These are phyloP conservation scores for Strigomonas culicis DNA, from an alignment of 208 protist species.

Conservation along the genomic window DNA sequence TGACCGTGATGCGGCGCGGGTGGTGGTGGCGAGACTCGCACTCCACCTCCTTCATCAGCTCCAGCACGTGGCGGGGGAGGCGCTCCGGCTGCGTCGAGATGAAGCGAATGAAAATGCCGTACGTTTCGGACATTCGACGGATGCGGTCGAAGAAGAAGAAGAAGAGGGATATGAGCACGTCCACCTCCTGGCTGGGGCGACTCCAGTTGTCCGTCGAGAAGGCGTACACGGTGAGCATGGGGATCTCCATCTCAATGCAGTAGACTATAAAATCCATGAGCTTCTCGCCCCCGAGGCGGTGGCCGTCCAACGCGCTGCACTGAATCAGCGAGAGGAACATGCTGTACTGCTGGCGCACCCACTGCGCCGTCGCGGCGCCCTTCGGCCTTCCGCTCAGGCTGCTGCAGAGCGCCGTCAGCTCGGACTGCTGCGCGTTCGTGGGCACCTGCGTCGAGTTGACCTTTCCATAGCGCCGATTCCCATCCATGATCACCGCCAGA, in stretches of 20 bases:
- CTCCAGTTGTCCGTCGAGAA: slow-evolving; percentile 91
- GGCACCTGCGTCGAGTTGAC: neutral
- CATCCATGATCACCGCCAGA: slow-evolving; percentile 91
- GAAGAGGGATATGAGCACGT: slow-evolving; percentile 83
- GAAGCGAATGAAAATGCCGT: slow-evolving; percentile 87
- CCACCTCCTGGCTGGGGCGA: slow-evolving; percentile 60
- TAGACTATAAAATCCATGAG: slow-evolving; percentile 70
- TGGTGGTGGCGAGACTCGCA: slow-evolving; percentile 37
- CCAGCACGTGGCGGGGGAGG: slow-evolving; percentile 44
- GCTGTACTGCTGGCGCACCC: slow-evolving; percentile 13
- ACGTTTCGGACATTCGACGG: slow-evolving; percentile 29
- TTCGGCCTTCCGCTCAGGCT: no score
- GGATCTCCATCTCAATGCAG: slow-evolving; percentile 55
- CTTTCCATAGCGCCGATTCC: slow-evolving; percentile 76
- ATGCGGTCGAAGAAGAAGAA: slow-evolving; percentile 81
- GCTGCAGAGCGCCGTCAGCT: no score
- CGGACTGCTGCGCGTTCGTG: neutral
- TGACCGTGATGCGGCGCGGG: slow-evolving; percentile 64
- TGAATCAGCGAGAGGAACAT: slow-evolving; percentile 39
- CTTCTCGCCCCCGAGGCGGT: slow-evolving; percentile 77
- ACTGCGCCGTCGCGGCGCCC: neutral
- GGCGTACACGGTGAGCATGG: slow-evolving; percentile 86
- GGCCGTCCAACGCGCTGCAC: slow-evolving; percentile 64
- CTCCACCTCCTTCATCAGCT: slow-evolving; percentile 71
- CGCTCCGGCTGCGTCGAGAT: slow-evolving; percentile 53